phyloP scores from a whole-genome alignment of 169 alveolate genomes.

The Plasmodium reichenowi region DNA sequence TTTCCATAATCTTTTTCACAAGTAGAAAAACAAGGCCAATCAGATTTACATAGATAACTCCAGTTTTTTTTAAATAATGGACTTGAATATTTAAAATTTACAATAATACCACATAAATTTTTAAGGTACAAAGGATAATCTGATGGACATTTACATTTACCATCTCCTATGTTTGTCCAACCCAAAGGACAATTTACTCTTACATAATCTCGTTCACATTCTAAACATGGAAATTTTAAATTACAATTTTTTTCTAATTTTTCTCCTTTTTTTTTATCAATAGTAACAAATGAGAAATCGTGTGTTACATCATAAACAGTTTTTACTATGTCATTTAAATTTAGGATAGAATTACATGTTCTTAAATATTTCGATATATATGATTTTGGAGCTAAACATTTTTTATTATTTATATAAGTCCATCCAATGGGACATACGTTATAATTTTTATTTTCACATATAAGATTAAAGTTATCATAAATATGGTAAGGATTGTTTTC shows the following conservation, averaged over 20 bases:
- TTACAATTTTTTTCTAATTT: slow-evolving; percentile 19
- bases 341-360: slow-evolving; percentile 64
- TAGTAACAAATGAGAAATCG: slow-evolving; percentile 61
- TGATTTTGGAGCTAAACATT: slow-evolving; percentile 42
- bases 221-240: slow-evolving; percentile 37
- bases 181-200: slow-evolving; percentile 83
- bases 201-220: slow-evolving; percentile 78
- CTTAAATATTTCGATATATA: slow-evolving; percentile 25
- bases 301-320: slow-evolving; percentile 62
- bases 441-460: slow-evolving; percentile 43
- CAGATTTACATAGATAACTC: slow-evolving; percentile 79
- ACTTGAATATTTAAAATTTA: slow-evolving; percentile 80
- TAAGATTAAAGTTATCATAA: background rate
- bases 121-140: slow-evolving; percentile 67
- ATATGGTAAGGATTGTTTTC: slow-evolving; percentile 19
- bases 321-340: slow-evolving; percentile 34
- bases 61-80: slow-evolving; percentile 80
- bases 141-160: slow-evolving; percentile 71
- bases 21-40: slow-evolving; percentile 78
- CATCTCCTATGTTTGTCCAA: slow-evolving; percentile 77
- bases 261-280: slow-evolving; percentile 4
- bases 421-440: slow-evolving; percentile 48
- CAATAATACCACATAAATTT: slow-evolving; percentile 76
- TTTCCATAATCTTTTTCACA: slow-evolving; percentile 50
- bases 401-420: slow-evolving; percentile 24